Base-by-base conservation (phyloP, 2,329 filamentous ascomycete genomes). In the Ilyonectria mors-panacis region DNA sequence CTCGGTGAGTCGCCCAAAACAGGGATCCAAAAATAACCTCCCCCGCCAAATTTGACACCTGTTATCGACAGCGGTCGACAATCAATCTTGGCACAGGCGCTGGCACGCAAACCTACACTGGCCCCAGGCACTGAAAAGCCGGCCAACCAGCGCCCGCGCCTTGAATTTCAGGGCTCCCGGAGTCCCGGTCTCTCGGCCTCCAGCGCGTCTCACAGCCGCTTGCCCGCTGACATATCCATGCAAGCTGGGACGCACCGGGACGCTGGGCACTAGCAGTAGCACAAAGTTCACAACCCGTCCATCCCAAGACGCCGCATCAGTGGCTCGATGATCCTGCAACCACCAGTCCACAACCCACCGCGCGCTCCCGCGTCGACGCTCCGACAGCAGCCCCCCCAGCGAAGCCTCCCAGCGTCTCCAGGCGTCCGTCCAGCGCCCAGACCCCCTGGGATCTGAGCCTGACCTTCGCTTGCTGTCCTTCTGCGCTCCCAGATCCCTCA, bases 271-370 rank as follows among this genome's bases (percentile, higher is more conserved):
- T 33, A 53, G 50, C 44, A 12, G 33, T 33, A 35, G 28, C 17
- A 35, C 28, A 53, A 35, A 53, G 50, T 53, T 45, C 39, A 33
- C 26, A 37, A 44, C 17, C 44, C 54, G 58, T 51, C 44, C 54
- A 59, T 51, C 53, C 17, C 44, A 30, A 35, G 37, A 64, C 57
- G 33, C 63, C 55, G 44, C 17, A 42, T 37, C 53, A 63, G 68
- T 76, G 74, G 74, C 74, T 72, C 72, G 74, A 76, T 76, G 74
- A 71, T 70, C 67, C 71, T 76, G 74, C 70, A 75, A 75, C 68
- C 67, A 76, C 74, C 74, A 73, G 57, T 74, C 74, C 74, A 76
- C 70, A 76, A 75, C 70, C 74, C 74, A 76, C 74, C 57, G 53
- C 30, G 48, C 59, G 23, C 56, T n/a, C 37, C 30, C 17, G 21